Evolutionary conservation across 2,329 filamentous ascomycete species (phyloP), one percentile per base, ranked within the genome.

Genomic region (Colletotrichum tabaci): DNA sequence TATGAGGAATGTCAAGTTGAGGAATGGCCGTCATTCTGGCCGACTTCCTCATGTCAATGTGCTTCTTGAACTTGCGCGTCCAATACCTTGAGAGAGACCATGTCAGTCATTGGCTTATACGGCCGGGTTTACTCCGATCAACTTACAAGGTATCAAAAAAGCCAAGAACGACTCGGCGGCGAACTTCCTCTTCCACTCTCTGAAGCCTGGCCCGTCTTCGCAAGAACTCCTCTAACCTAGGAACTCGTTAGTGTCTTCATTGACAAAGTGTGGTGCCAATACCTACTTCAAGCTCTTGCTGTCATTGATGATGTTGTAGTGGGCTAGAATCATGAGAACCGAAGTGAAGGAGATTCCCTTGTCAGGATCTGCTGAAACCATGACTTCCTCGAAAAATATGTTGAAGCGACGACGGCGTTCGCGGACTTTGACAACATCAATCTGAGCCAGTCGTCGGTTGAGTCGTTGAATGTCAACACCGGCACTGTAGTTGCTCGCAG

Each of bases 251-350:
- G 53, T 35, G 13, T 30, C 3, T 16, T 30, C 23, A 15, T 13
- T 9, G 21, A 10, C 15, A 12, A 44, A 15, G 9, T 42, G 38
- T 13, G 13, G 7, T 13, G 23, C 8, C 35, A 47, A 75, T n/a
- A 82, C 85, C 79, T 84, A 93, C 92, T 89, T 92, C 78, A 99
- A 85, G 82, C 95, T 98, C 87, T 98, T 98, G 85, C 93, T 98
- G 82, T 99, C 96, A 76, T 92, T 98, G 80, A 99, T 99, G 78
- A 99, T 95, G 78, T 98, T 99, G 87, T 99, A 97, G 82, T 99
- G 96, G 44, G 97, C 96, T 68, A 99, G 87, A 72, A 97, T 97
- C 93, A 99, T 96, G 62, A 99, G 87, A 26, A 98, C 92, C 8
- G 93, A 92, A 3, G 94, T 96, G 81, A 99, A 99, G 0, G 94